phyloP scores from a whole-genome alignment of 306 rosid genomes.

The Senna tora region DNA sequence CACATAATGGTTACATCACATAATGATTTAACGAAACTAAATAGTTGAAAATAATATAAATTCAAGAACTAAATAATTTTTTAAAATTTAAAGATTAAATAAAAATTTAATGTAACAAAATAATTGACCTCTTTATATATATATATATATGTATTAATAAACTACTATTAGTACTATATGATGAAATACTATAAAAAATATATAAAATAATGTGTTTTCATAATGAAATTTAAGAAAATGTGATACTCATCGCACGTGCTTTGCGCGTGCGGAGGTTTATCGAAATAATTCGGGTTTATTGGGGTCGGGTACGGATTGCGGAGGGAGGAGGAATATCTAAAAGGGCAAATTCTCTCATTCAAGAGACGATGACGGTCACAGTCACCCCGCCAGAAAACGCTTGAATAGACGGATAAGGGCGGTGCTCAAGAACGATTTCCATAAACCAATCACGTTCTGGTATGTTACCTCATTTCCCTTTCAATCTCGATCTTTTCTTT shows the following conservation, averaged over 20 bases:
- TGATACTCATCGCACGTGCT: neutral
- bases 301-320: neutral
- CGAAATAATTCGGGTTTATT: neutral
- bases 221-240: too few relatives aligned
- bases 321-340: neutral
- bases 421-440: neutral
- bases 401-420: neutral
- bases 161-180: too few relatives aligned
- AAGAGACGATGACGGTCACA: neutral
- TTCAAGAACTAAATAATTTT: too few relatives aligned
- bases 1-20: too few relatives aligned
- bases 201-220: too few relatives aligned
- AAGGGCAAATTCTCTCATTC: neutral
- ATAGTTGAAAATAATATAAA: too few relatives aligned
- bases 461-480: neutral
- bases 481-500: neutral
- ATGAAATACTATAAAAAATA: too few relatives aligned
- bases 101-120: too few relatives aligned
- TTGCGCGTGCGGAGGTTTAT: neutral
- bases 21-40: too few relatives aligned
- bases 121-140: too few relatives aligned
- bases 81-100: too few relatives aligned
- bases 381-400: neutral
- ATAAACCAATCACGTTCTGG: neutral
- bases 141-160: too few relatives aligned